Conservation (phyloP, 148 eudicot genomes). For the Vaccinium darrowii region DNA sequence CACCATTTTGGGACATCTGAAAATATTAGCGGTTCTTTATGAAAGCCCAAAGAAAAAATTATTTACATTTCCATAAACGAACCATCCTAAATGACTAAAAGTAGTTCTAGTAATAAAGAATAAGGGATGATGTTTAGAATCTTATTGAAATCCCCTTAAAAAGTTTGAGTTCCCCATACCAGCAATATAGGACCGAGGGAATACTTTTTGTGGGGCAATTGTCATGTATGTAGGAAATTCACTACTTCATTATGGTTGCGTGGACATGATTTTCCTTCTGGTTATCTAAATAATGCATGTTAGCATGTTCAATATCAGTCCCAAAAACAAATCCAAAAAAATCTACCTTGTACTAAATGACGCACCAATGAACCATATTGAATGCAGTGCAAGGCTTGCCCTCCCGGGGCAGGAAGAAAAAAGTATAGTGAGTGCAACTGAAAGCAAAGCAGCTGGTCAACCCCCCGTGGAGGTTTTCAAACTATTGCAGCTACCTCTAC, state of each 20-base stretch:
- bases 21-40: background rate
- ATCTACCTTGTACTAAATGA: background rate
- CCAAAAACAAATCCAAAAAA: background rate
- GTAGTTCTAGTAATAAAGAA: background rate
- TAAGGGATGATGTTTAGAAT: background rate
- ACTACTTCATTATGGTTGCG: background rate
- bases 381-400: constrained; percentile 83
- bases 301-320: background rate
- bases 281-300: background rate
- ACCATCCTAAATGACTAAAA: background rate
- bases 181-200: background rate
- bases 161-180: background rate
- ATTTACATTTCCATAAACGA: background rate
- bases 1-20: background rate
- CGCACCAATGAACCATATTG: constrained; percentile 16
- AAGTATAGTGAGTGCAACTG: constrained; percentile 52
- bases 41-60: background rate
- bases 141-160: background rate
- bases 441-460: constrained; percentile 34
- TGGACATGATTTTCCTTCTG: background rate
- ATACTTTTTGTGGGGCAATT: background rate
- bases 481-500: constrained; percentile 43
- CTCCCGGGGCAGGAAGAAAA: constrained; percentile 88
- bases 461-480: constrained; percentile 31
- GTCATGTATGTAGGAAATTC: background rate